phyloP scores from a whole-genome alignment of 345 rosid genomes.

The Eucalyptus pauciflora region DNA sequence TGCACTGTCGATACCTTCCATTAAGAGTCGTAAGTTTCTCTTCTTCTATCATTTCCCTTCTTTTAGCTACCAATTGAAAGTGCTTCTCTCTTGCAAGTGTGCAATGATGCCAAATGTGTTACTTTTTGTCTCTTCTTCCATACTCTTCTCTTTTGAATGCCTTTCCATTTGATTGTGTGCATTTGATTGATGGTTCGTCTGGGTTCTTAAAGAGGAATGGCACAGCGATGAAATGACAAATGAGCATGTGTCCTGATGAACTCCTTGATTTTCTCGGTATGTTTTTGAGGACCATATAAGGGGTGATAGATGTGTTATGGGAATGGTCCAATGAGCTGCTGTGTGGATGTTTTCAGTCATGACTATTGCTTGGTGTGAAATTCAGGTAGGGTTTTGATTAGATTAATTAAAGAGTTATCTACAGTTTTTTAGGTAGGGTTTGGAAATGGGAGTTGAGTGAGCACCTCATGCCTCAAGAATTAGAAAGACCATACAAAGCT shows the following conservation, averaged over 20 bases:
- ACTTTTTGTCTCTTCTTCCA: neutral
- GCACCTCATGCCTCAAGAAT: neutral
- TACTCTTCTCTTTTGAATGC: neutral
- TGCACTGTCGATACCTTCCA: neutral
- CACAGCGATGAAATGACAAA: neutral
- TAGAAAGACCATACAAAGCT: neutral
- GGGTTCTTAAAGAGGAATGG: neutral
- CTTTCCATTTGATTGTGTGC: neutral
- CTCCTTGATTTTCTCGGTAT: neutral
- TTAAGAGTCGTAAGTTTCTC: neutral
- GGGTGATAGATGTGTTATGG: neutral
- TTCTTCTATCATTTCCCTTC: neutral
- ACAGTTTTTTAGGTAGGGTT: neutral
- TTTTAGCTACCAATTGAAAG: neutral
- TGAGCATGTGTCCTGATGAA: neutral
- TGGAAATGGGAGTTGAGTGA: neutral
- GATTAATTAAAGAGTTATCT: neutral
- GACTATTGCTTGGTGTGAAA: neutral
- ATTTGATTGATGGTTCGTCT: neutral
- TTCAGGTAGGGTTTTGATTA: neutral
- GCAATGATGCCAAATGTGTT: neutral
- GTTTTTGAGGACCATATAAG: neutral
- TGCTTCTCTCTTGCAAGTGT: neutral
- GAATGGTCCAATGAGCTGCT: neutral
- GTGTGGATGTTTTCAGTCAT: neutral